Percentiles rank a stretch among this genome's conserved stretches.
Conservation (phyloP, 768 basidiomycete species). For the Panaeolus papilionaceus region DNA sequence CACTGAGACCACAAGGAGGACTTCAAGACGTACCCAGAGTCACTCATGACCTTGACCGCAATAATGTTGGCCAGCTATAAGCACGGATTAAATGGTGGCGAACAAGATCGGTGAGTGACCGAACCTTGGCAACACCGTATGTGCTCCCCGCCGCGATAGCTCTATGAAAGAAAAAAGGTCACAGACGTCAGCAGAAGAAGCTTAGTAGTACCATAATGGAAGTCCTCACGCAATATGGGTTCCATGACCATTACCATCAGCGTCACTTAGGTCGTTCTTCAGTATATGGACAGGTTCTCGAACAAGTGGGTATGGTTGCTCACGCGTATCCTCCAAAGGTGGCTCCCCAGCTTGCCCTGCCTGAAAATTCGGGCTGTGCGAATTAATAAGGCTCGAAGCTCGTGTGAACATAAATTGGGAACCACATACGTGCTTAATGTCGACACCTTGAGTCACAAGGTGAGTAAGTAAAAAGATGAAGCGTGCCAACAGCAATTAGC, state of each 20-base stretch:
- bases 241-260: not conserved
- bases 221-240: not conserved
- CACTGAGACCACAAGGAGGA: no score
- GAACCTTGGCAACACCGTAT: not conserved
- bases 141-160: not conserved
- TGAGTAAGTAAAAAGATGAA: not conserved
- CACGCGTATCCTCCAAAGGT: conserved; percentile 8
- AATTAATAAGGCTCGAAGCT: not conserved
- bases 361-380: not conserved
- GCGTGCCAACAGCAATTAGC: not conserved
- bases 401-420: not conserved
- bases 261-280: not conserved
- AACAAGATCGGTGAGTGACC: no score
- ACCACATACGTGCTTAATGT: conserved; percentile 1
- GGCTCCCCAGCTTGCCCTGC: not conserved
- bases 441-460: not conserved
- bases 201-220: not conserved
- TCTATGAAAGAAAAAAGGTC: not conserved
- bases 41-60: not conserved
- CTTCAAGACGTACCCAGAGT: not conserved
- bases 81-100: no score
- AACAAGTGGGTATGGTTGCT: not conserved
- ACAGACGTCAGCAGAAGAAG: not conserved
- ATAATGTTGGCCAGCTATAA: conserved; percentile 3
- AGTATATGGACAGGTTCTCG: no score